Evolutionary conservation across 768 basidiomycete species (phyloP), one percentile per base, ranked within the genome.

Genomic region (Trametopsis cervina): DNA sequence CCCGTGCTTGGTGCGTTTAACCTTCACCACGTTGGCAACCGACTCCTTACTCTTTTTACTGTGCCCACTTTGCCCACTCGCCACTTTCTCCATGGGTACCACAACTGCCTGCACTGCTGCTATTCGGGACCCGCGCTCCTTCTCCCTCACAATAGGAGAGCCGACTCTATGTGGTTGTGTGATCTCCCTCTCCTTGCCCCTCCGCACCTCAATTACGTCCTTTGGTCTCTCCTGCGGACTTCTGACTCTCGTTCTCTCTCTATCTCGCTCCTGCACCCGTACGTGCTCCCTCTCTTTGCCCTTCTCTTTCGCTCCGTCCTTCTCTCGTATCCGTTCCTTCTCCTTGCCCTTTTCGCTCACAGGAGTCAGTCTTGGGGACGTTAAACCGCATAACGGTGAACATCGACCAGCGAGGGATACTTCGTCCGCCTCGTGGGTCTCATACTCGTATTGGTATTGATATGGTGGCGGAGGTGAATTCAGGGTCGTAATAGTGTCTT

Each of bases 1-100:
- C 4, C 83, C 83, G 53, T 83, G 82, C 58, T 83, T 82, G 36
- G 69, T 75, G 1, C 75, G 56, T 24, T 60, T 60, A n/a, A 51
- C 36, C 38, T 49, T 53, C 11, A 52, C 42, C 15, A 49, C 47
- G 3, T 41, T 33, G 12, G 40, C 43, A 17, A 50, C 51, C 12
- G 49, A 44, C 33, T 54, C 50, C 25, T 56, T 57, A 52, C 55
- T 50, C 48, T 54, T 52, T 26, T 44, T 55, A 53, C 59, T 57
- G 27, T 47, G 46, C 26, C 57, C 56, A 48, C 55, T 56, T 18
- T 57, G 55, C 25, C 46, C 47, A 24, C 63, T 63, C 13, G 60
- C 41, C 44, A 60, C 59, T 33, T 59, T 60, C 50, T 64, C 62
- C 27, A 63, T 52, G n/a, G 58, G 55, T 10, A 53, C 47, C 6